Percentiles rank a stretch among this genome's conserved stretches.
Conservation (phyloP, 257 asterid species). For the Ilex asprella region DNA sequence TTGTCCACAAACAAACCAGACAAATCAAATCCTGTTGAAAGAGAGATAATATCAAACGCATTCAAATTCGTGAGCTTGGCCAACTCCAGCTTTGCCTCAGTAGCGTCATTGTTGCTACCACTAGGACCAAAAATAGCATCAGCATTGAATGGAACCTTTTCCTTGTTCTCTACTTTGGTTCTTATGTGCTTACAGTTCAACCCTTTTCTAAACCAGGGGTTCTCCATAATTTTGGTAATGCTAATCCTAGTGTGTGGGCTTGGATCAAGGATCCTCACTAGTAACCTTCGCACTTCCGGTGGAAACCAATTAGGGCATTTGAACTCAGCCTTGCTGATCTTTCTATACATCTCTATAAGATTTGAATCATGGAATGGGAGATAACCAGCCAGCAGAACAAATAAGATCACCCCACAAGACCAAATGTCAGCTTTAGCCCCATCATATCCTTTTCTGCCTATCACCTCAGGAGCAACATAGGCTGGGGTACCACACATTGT, state of each 20-base stretch:
- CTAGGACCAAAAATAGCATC: slow-evolving; percentile 8
- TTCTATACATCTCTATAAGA: slow-evolving; percentile 61
- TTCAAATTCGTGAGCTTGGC: slow-evolving; percentile 36
- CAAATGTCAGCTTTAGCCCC: too few species aligned
- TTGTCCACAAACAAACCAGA: slow-evolving; percentile 60
- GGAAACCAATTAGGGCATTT: slow-evolving; percentile 68
- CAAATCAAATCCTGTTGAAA: slow-evolving; percentile 66
- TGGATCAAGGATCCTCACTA: slow-evolving; percentile 60
- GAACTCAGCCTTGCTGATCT: slow-evolving; percentile 43
- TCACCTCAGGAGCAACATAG: slow-evolving; percentile 61
- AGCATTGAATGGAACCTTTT: slow-evolving; percentile 14
- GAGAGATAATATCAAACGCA: slow-evolving; percentile 77
- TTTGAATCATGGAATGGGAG: slow-evolving; percentile 26
- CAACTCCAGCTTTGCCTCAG: slow-evolving; percentile 20
- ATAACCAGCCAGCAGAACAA: too few species aligned
- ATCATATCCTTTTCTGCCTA: too few species aligned
- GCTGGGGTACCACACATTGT: slow-evolving; percentile 87
- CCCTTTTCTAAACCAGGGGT: slow-evolving; percentile 60
- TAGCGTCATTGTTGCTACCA: background rate
- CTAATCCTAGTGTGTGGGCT: slow-evolving; percentile 56
- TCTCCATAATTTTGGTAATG: slow-evolving; percentile 45
- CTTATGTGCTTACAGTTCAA: slow-evolving; percentile 11
- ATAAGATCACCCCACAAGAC: too few species aligned
- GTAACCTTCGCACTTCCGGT: slow-evolving; percentile 39
- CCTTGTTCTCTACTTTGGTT: slow-evolving; percentile 12